phyloP scores from a whole-genome alignment of 1,284 basidiomycete genomes.

The Ceratobasidium sp. region DNA sequence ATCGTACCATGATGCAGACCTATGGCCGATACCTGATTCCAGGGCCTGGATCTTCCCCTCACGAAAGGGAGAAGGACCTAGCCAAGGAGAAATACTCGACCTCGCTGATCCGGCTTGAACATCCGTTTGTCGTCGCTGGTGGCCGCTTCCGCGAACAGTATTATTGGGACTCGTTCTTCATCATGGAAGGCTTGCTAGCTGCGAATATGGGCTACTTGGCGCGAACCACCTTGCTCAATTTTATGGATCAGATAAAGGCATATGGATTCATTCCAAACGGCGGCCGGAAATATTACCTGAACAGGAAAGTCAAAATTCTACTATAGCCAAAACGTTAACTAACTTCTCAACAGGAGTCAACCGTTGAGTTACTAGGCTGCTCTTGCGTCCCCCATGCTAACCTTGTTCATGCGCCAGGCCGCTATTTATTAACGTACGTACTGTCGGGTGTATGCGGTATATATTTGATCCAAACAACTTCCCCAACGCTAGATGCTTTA shows the following conservation, averaged over 20 bases:
- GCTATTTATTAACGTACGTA: slow-evolving; percentile 79
- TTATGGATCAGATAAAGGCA: slow-evolving; percentile 89
- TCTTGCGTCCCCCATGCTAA: no score
- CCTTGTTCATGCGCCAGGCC: no score
- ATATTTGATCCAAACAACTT: slow-evolving; percentile 53
- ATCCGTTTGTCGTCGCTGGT: slow-evolving; percentile 91
- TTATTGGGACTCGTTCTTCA: slow-evolving; percentile 80
- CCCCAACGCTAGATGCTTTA: no score
- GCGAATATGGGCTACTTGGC: slow-evolving; percentile 81
- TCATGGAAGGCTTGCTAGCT: slow-evolving; percentile 76
- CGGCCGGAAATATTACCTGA: slow-evolving; percentile 64
- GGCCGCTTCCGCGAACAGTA: slow-evolving; percentile 78
- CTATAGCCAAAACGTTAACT: slow-evolving; percentile 62
- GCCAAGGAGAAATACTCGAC: slow-evolving; percentile 74
- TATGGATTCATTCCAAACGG: slow-evolving; percentile 95
- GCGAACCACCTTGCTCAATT: slow-evolving; percentile 86
- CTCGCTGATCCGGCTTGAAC: slow-evolving; percentile 88
- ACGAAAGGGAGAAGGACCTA: slow-evolving; percentile 55
- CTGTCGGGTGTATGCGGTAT: not conserved
- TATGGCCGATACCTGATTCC: not conserved
- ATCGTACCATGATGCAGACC: slow-evolving; percentile 14
- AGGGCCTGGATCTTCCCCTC: not conserved
- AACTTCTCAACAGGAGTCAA: slow-evolving; percentile 90
- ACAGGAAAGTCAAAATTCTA: not conserved
- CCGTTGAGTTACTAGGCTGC: no score